These are phyloP conservation scores for Rusavskia elegans DNA, from an alignment of 495 filamentous ascomycete species.

Conservation along the genomic window DNA sequence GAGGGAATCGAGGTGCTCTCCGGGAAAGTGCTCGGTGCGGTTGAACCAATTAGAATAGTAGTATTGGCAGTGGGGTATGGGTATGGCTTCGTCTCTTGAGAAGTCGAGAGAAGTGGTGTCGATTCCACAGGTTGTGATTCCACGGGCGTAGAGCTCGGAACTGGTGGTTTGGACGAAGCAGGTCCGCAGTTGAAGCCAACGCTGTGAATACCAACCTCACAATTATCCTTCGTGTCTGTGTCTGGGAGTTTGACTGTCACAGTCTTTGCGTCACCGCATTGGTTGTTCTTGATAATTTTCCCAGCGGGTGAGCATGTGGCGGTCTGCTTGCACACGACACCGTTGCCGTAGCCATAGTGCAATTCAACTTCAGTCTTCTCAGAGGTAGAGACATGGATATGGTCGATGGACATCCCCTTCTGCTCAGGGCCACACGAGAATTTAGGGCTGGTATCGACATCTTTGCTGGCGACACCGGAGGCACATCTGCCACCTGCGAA, in stretches of 20 bases:
- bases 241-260: conserved; percentile 61
- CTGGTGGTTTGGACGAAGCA: background rate
- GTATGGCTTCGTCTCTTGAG: conserved; percentile 1
- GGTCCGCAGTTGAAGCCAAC: conserved; percentile 68
- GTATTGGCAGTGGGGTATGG: background rate
- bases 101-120: background rate
- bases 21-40: background rate
- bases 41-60: background rate
- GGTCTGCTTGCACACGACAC: conserved; percentile 59
- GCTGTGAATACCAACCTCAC: conserved; percentile 57
- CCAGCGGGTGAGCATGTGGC: conserved; percentile 46
- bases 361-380: conserved; percentile 64
- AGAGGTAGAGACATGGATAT: conserved; percentile 53
- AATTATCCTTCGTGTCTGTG: conserved; percentile 33
- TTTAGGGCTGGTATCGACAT: conserved; percentile 30
- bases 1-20: background rate
- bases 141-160: conserved; percentile 1
- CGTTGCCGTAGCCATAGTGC: conserved; percentile 70
- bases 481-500: conserved; percentile 48
- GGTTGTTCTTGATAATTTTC: conserved; percentile 56
- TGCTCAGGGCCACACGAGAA: conserved; percentile 37
- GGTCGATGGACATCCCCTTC: conserved; percentile 55
- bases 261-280: conserved; percentile 77
- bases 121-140: background rate
- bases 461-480: conserved; percentile 33